Evolutionary conservation across 2,329 filamentous ascomycete genomes (phyloP).

Genomic region (Apiospora malaysiana): DNA sequence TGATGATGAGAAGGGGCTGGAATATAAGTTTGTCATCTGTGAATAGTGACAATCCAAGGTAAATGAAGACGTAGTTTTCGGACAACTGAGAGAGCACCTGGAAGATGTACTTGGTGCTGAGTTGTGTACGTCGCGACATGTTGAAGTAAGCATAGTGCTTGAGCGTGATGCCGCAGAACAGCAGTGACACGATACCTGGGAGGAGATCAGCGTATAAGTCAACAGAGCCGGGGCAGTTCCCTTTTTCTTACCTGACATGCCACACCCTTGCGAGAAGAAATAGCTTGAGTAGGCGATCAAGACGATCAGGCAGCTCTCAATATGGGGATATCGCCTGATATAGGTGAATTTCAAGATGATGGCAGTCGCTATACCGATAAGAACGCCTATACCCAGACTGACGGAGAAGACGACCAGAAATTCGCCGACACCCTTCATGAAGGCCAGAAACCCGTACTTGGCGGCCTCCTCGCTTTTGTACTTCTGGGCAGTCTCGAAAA

Average conservation of each 20-base stretch:
- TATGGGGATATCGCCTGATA: conserved; percentile 90
- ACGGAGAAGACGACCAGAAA: conserved; percentile 97
- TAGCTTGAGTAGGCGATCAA: conserved; percentile 96
- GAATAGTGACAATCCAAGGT: conserved; percentile 92
- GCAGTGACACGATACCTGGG: conserved; percentile 87
- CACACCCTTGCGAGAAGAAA: conserved; percentile 94
- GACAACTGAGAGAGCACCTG: conserved; percentile 93
- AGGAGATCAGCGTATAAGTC: conserved; percentile 22
- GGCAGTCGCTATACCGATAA: conserved; percentile 86
- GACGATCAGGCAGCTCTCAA: conserved; percentile 92
- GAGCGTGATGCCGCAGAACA: conserved; percentile 97
- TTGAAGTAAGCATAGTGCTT: conserved; percentile 99
- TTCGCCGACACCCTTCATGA: conserved; percentile 90
- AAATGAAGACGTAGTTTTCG: conserved; percentile 99
- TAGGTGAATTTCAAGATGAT: conserved; percentile 93
- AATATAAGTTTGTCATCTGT: conserved; percentile 88
- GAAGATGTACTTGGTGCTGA: conserved; percentile 98
- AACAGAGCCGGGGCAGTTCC: neutral
- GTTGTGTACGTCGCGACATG: conserved; percentile 96
- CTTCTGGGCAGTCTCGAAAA: conserved; percentile 96
- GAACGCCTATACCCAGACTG: conserved; percentile 85
- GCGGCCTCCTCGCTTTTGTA: conserved; percentile 80
- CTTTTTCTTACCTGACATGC: conserved; percentile 86
- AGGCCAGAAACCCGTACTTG: conserved; percentile 76
- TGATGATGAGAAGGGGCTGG: conserved; percentile 93